phyloP scores from a whole-genome alignment of 2,329 filamentous ascomycete species.

The Lecanicillium sp. region DNA sequence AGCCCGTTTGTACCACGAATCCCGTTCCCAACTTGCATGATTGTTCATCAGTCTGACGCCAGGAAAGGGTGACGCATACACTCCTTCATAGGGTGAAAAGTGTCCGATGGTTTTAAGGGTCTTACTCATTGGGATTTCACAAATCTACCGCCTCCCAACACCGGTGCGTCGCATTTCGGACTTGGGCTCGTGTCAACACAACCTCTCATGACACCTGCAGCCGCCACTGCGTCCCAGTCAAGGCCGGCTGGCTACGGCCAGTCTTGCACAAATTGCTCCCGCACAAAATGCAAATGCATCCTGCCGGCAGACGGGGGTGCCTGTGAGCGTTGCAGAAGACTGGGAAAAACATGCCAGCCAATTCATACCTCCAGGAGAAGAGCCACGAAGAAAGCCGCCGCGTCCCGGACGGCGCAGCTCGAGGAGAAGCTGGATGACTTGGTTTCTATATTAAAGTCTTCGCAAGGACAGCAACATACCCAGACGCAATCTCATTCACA shows the following conservation, averaged over 20 bases:
- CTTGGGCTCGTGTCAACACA: too few species aligned
- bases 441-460: constrained; percentile 33
- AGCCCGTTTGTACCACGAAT: too few species aligned
- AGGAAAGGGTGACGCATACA: too few species aligned
- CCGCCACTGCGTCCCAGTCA: constrained; percentile 11
- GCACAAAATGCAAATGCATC: constrained; percentile 41
- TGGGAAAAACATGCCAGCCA: constrained; percentile 38
- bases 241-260: constrained; percentile 31
- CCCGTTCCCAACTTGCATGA: too few species aligned
- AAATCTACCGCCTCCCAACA: too few species aligned
- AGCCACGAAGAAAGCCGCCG: constrained; percentile 22
- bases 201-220: too few species aligned
- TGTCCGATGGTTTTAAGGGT: too few species aligned
- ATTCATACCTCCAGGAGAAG: constrained; percentile 32
- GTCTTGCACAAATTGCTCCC: constrained; percentile 37
- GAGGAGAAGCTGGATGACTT: constrained; percentile 43
- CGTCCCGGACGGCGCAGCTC: constrained; percentile 33
- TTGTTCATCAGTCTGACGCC: too few species aligned
- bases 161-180: too few species aligned
- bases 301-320: constrained; percentile 22
- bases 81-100: too few species aligned
- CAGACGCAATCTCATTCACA: constrained; percentile 9
- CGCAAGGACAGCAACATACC: constrained; percentile 9
- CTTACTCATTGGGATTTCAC: too few species aligned
- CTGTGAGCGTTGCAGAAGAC: constrained; percentile 35